Evolutionary conservation across 2,329 filamentous ascomycete species (phyloP), one percentile per base, ranked within the genome.

Genomic region (Sphaerostilbella broomeana): DNA sequence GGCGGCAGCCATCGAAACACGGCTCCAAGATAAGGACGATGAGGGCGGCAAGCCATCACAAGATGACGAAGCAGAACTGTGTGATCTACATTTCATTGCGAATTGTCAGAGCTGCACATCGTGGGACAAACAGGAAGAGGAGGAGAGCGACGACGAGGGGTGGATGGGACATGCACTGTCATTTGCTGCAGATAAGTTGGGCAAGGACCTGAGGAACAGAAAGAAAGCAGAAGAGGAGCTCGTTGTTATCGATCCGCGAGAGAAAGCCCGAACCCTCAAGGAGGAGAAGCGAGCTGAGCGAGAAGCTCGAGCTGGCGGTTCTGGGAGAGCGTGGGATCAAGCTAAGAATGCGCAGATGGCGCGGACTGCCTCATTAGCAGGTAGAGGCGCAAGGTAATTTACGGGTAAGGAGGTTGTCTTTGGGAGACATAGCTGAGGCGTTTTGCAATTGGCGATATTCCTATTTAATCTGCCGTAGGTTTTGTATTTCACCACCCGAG

Each of bases 1-100:
- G 48, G 59, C 62, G 24, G 44, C 44, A 9, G 13, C 27, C 25
- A 12, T 18, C 10, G 40, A 66, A 65, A 32, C 68, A 61, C 11
- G 57, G 65, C 17, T 53, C 65, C 39, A 60, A 67, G 45, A 67
- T 18, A 50, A 54, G 8, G 53, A 56, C 10, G 55, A 54, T 21
- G 50, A 50, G 5, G 51, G 52, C 25, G 50, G 26, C 4, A 36
- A 48, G 57, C 45, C 45, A 13, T 47, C 44, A 7, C 47, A 35
- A 6, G 81, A 81, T 3, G 78, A 84, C 26, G 86, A 94, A 57
- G 81, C 79, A 3, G 73, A 73, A 35, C 70, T 94, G 4, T 98
- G 92, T 56, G 92, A 97, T 59, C 66, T 98, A 24, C 92, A 98
- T 59, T 98, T 97, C 61, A 94, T 98, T 47, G 85, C 84, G 34